Conservation (phyloP, 2,329 filamentous ascomycete genomes). For the Apiospora koreana region DNA sequence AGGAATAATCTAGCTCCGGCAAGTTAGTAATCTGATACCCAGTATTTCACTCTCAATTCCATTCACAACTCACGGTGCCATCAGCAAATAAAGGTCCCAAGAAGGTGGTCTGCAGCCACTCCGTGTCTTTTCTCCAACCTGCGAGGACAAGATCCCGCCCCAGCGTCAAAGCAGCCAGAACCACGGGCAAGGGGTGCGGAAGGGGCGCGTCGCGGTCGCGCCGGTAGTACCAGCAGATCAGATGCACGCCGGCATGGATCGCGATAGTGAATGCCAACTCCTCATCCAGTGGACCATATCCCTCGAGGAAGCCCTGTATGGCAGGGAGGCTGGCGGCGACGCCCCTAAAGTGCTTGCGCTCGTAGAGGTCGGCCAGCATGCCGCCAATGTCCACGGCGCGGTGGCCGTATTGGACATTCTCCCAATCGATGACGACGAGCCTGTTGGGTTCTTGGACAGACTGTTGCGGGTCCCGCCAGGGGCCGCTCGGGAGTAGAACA, state of each 20-base stretch:
- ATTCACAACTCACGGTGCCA: background rate
- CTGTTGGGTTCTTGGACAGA: constrained; percentile 16
- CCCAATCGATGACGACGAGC: constrained; percentile 46
- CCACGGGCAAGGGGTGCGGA: constrained; percentile 7
- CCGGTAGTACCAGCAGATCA: constrained; percentile 32
- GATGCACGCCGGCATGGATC: constrained; percentile 42
- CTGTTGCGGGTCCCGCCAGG: constrained; percentile 11
- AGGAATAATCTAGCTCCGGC: no score
- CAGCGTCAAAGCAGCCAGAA: constrained; percentile 10
- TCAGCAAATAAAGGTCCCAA: background rate
- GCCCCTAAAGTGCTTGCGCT: constrained; percentile 37
- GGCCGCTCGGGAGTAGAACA: constrained; percentile 19
- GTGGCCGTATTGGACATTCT: constrained; percentile 38
- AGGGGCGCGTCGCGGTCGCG: constrained; percentile 15
- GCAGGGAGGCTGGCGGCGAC: constrained; percentile 29
- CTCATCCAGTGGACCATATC: constrained; percentile 36
- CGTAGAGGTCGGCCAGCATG: constrained; percentile 43
- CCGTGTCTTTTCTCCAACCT: constrained; percentile 17
- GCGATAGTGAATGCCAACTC: constrained; percentile 40
- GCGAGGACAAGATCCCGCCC: constrained; percentile 19
- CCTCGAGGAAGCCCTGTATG: constrained; percentile 37
- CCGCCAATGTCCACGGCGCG: constrained; percentile 41
- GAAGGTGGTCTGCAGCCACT: background rate
- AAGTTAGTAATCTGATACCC: no score
- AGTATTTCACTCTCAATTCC: no score